Evolutionary conservation across 139 green algal species (phyloP), one percentile per base, ranked within the genome.

Genomic region (Dunaliella sp.): DNA sequence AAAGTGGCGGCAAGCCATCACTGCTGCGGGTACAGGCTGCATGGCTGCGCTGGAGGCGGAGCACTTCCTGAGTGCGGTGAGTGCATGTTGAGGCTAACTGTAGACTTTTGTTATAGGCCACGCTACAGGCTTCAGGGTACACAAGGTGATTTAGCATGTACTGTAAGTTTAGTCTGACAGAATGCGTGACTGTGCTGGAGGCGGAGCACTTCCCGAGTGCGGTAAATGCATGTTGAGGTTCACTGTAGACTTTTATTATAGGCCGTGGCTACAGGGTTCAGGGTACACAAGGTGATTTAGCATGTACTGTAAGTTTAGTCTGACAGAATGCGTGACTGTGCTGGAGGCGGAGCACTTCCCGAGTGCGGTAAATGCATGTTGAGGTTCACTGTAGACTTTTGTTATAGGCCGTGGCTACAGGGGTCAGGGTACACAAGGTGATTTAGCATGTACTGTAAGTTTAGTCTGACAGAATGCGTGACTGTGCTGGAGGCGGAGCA

Each of bases 1-100:
- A 87, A 94, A 94, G 89, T 97, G 93, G 93, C 85, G 94, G 26
- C 94, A 97, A 85, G 94, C 94, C 36, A 92, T 97, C 88, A 97
- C 93, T 3, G 92, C 93, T 0, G 93, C 93, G 25, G 93, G 92
- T 77, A 91, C 84, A 36, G 90, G 87, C 59, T 90, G 87, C 87
- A 90, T 90, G 87, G 87, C 87, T 12, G 87, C 87, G 2, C 83
- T 90, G n/a, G 65, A 90, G 72, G 87, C 89, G 0, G 89, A 92
- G 86, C 89, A 92, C 79, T 92, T 90, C 83, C 28, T 90, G 2
- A 85, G 75, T 3, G 83, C 83, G 48, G 48, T 65, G 48, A 26
- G 48, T 65, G 48, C 82, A 89, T 31, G 80, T n/a, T n/a, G n/a
- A n/a, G n/a, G n/a, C n/a, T n/a, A n/a, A n/a, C n/a, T n/a, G n/a